These are phyloP conservation scores for Neonectria faginata DNA, from an alignment of 2,329 filamentous ascomycete species.

Conservation along the genomic window DNA sequence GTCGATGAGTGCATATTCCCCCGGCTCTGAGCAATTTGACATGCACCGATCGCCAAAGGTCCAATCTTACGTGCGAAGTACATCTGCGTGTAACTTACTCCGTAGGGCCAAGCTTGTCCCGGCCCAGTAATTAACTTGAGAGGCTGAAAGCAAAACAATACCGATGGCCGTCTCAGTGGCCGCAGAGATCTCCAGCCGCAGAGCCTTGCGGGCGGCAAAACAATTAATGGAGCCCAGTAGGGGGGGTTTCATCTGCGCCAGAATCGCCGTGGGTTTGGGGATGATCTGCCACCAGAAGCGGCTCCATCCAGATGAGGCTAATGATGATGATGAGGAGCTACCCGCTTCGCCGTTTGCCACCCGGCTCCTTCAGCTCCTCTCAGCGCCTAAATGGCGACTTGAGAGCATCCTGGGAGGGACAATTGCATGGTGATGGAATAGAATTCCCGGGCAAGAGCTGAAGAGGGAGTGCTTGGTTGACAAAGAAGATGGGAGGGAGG, in stretches of 20 bases:
- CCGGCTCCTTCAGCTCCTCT: conserved; percentile 8
- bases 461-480: conserved; percentile 1
- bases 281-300: conserved; percentile 12
- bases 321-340: not conserved
- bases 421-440: conserved; percentile 1
- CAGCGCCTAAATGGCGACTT: conserved; percentile 7
- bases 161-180: not conserved
- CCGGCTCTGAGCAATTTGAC: conserved; percentile 41
- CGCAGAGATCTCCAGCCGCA: not conserved
- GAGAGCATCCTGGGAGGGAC: conserved; percentile 4
- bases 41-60: conserved; percentile 38
- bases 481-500: not conserved
- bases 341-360: conserved; percentile 1
- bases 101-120: not conserved
- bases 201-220: not conserved
- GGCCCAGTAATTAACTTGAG: conserved; percentile 8
- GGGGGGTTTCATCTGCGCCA: conserved; percentile 6
- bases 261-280: conserved; percentile 16
- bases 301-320: conserved; percentile 15
- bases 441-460: not conserved
- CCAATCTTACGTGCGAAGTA: conserved; percentile 32
- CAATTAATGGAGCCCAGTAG: conserved; percentile 8
- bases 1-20: conserved; percentile 29
- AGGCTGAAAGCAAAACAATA: conserved; percentile 26
- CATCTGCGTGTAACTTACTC: conserved; percentile 3